phyloP scores from a whole-genome alignment of 2,329 filamentous ascomycete species.

The Knufia fluminis region DNA sequence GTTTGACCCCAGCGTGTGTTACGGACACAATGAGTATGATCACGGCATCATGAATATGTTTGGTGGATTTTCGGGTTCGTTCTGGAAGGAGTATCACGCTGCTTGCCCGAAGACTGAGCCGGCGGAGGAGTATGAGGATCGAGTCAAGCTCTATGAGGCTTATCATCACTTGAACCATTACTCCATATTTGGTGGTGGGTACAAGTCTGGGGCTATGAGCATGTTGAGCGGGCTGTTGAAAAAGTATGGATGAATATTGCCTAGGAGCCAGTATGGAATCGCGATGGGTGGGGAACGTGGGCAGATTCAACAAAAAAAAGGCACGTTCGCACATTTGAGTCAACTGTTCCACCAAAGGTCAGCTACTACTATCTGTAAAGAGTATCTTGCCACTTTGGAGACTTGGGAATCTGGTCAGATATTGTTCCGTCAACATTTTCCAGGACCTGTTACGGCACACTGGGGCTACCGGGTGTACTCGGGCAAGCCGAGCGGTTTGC shows the following conservation, averaged over 20 bases:
- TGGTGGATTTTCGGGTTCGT: conserved; percentile 66
- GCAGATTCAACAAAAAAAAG: too few species aligned
- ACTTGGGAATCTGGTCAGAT: too few species aligned
- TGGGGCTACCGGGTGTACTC: too few species aligned
- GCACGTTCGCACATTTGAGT: too few species aligned
- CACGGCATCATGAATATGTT: conserved; percentile 96
- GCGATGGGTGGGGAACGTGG: too few species aligned
- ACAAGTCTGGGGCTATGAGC: conserved; percentile 62
- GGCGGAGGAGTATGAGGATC: conserved; percentile 66
- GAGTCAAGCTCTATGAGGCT: conserved; percentile 71
- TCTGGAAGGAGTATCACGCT: conserved; percentile 68
- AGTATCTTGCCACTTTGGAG: too few species aligned
- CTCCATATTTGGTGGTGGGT: conserved; percentile 73
- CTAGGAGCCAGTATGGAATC: too few species aligned
- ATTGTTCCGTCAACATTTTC: too few species aligned
- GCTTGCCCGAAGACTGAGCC: conserved; percentile 74
- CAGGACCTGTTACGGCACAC: too few species aligned
- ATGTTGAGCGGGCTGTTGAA: conserved; percentile 67
- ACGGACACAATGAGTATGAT: conserved; percentile 83
- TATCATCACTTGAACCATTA: conserved; percentile 89
- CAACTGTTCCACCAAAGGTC: too few species aligned
- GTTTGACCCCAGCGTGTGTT: conserved; percentile 72
- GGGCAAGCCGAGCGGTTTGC: too few species aligned
- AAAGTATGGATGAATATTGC: conserved; percentile 62
- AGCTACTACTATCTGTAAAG: too few species aligned